Evolutionary conservation across 2,329 filamentous ascomycete species (phyloP).

Genomic region (Claviceps africana): DNA sequence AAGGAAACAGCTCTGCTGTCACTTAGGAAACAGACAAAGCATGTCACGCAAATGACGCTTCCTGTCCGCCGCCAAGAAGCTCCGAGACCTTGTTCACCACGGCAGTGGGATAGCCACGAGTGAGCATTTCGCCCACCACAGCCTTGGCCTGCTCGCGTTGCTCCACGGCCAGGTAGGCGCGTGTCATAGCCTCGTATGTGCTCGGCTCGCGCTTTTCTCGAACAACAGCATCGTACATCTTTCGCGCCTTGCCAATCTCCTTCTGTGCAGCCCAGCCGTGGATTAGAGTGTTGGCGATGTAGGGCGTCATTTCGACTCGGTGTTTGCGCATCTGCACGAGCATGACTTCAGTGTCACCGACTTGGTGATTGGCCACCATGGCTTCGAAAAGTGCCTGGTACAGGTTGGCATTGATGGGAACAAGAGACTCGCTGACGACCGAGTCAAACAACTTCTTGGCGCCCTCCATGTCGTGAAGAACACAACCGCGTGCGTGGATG

Average conservation of each 20-base stretch:
- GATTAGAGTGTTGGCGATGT: conserved; percentile 96
- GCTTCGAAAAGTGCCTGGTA: conserved; percentile 96
- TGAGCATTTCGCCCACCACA: conserved; percentile 82
- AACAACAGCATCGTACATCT: conserved; percentile 67
- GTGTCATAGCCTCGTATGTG: conserved; percentile 97
- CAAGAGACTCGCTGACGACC: conserved; percentile 52
- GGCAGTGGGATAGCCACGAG: conserved; percentile 76
- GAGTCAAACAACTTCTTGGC: conserved; percentile 72
- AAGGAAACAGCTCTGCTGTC: background rate
- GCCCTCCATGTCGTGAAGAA: conserved; percentile 77
- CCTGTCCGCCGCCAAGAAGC: conserved; percentile 52
- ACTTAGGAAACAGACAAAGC: conserved; percentile 1
- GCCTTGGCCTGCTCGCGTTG: conserved; percentile 61
- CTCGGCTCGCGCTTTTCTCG: conserved; percentile 78
- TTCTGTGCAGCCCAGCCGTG: conserved; percentile 86
- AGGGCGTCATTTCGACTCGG: conserved; percentile 76
- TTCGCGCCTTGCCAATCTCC: conserved; percentile 63
- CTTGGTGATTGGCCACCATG: conserved; percentile 87
- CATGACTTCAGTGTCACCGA: conserved; percentile 59
- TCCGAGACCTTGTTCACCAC: conserved; percentile 91
- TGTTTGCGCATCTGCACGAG: conserved; percentile 61
- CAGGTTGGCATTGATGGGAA: conserved; percentile 67
- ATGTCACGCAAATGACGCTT: conserved; percentile 17
- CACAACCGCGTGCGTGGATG: conserved; percentile 91
- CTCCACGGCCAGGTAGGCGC: conserved; percentile 76